A percentile compares a stretch with the other conserved stretches of the same genome.
phyloP scores from a whole-genome alignment of 2,329 filamentous ascomycete genomes.

The Fusarium domesticum region DNA sequence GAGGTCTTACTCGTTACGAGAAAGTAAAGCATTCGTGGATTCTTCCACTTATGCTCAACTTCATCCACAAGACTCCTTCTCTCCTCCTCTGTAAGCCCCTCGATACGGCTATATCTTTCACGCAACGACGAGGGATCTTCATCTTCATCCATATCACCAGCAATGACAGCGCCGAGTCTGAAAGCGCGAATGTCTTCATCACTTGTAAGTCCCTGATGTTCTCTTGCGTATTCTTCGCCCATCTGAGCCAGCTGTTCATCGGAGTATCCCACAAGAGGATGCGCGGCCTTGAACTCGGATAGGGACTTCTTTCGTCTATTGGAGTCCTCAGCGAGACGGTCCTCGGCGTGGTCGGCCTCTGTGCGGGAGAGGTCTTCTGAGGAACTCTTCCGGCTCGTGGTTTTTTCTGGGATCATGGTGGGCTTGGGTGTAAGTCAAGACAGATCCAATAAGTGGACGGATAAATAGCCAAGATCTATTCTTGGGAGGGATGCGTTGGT shows the following conservation, averaged over 20 bases:
- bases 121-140: slow-evolving; percentile 13
- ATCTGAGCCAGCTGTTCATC: slow-evolving; percentile 49
- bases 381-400: slow-evolving; percentile 3
- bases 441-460: neutral
- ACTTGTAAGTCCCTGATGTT: slow-evolving; percentile 50
- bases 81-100: slow-evolving; percentile 57
- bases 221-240: slow-evolving; percentile 56
- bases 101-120: slow-evolving; percentile 44
- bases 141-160: slow-evolving; percentile 44
- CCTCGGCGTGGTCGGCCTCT: slow-evolving; percentile 13
- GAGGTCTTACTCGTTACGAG: slow-evolving; percentile 53
- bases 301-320: slow-evolving; percentile 6
- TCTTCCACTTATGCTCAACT: slow-evolving; percentile 64
- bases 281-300: slow-evolving; percentile 10
- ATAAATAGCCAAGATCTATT: neutral
- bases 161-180: slow-evolving; percentile 56
- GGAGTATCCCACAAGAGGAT: slow-evolving; percentile 41
- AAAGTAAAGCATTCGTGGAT: slow-evolving; percentile 63
- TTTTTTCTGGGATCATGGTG: slow-evolving; percentile 8
- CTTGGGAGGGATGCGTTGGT: neutral
- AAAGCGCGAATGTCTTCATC: slow-evolving; percentile 58
- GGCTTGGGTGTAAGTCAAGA: neutral
- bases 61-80: slow-evolving; percentile 57
- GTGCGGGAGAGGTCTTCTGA: slow-evolving; percentile 9
- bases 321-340: slow-evolving; percentile 8